These are phyloP conservation scores for Corynespora cassiicola DNA, from an alignment of 2,329 filamentous ascomycete species.

Conservation along the genomic window DNA sequence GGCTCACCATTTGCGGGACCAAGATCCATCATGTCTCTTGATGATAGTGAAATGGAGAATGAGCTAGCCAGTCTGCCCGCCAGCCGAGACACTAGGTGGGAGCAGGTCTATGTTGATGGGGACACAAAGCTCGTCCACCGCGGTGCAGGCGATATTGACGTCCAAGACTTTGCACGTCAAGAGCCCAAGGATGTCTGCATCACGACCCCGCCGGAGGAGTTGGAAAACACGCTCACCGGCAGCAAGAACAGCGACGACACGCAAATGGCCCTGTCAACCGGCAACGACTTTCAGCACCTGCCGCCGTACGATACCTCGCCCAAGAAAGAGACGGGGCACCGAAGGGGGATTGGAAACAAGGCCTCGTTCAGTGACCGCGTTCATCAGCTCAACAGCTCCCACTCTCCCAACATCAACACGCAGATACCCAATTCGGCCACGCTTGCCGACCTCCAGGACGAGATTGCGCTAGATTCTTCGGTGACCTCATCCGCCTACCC, in stretches of 20 bases:
- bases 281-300: conserved; percentile 26
- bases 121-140: conserved; percentile 45
- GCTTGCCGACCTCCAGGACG: conserved; percentile 38
- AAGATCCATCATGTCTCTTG: conserved; percentile 45
- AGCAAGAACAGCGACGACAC: conserved; percentile 32
- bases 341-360: conserved; percentile 28
- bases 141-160: conserved; percentile 34
- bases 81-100: conserved; percentile 44
- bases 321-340: conserved; percentile 16
- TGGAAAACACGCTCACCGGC: conserved; percentile 33
- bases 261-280: conserved; percentile 28
- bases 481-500: conserved; percentile 28
- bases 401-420: conserved; percentile 14
- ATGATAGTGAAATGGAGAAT: conserved; percentile 45
- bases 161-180: conserved; percentile 38
- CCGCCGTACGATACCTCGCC: conserved; percentile 16
- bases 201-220: conserved; percentile 38
- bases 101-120: conserved; percentile 48
- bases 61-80: conserved; percentile 41
- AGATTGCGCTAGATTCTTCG: conserved; percentile 36
- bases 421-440: conserved; percentile 25
- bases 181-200: conserved; percentile 44
- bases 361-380: conserved; percentile 44
- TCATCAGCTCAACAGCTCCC: conserved; percentile 30
- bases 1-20: conserved; percentile 42